phyloP scores from a whole-genome alignment of 495 filamentous ascomycete genomes.

The Tuber borchii region DNA sequence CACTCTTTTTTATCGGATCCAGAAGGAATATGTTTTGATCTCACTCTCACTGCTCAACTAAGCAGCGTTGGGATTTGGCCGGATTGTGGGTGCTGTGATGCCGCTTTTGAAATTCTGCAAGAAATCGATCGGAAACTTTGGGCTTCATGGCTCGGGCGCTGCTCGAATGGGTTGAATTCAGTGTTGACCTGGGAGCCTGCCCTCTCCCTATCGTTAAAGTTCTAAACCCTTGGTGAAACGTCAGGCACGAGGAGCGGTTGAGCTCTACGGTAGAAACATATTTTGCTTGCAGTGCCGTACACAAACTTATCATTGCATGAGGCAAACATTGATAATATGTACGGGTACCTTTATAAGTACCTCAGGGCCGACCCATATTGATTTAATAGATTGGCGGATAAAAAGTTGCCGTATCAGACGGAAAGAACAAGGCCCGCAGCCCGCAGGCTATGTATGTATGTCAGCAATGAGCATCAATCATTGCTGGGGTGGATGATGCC shows the following conservation, averaged over 20 bases:
- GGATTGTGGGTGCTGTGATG: conserved; percentile 10
- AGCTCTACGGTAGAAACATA: not conserved
- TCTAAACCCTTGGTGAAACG: not conserved
- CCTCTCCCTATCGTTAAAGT: not conserved
- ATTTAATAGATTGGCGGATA: conserved; percentile 2
- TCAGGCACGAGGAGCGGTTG: not conserved
- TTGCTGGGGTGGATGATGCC: not conserved
- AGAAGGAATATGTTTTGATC: conserved; percentile 5
- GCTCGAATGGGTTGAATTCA: not conserved
- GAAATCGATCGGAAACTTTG: conserved; percentile 25
- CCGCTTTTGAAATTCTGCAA: conserved; percentile 17
- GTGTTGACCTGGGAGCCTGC: not conserved
- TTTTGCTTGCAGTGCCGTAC: not conserved
- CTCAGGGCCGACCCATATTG: not conserved
- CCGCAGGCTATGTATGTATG: not conserved
- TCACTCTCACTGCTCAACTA: not conserved
- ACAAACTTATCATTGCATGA: not conserved
- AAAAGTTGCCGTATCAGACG: not conserved
- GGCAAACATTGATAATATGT: not conserved
- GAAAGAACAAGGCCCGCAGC: not conserved
- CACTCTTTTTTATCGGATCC: conserved; percentile 11
- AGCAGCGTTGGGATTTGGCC: not conserved
- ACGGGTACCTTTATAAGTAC: not conserved
- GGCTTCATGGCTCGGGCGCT: not conserved
- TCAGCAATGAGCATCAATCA: conserved; percentile 1